Conservation (phyloP, 345 rosid genomes). For the Rhodamnia argentea region DNA sequence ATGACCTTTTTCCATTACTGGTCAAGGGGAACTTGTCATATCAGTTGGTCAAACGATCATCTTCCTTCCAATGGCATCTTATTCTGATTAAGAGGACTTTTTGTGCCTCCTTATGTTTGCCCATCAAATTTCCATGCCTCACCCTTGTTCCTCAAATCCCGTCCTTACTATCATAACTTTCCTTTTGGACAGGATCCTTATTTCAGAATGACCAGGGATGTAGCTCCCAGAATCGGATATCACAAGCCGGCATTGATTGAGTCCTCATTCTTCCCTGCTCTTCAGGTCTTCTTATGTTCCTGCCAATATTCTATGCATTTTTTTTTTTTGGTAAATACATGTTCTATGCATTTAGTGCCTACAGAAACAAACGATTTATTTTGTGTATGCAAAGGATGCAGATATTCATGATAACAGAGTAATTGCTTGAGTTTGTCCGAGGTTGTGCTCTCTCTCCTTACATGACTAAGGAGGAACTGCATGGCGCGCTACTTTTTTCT, state of each 20-base stretch:
- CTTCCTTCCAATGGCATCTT: not conserved
- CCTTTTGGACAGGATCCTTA: conserved; percentile 75
- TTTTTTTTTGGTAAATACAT: too few relatives aligned
- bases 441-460: not conserved
- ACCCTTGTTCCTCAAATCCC: not conserved
- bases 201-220: conserved; percentile 98
- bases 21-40: not conserved
- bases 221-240: conserved; percentile 88
- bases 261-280: conserved; percentile 71
- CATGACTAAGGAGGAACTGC: not conserved
- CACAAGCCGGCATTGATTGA: conserved; percentile 91
- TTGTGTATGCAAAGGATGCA: not conserved
- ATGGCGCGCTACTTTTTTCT: not conserved
- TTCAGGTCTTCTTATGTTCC: conserved; percentile 38
- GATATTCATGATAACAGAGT: not conserved
- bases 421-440: not conserved
- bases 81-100: not conserved
- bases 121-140: not conserved
- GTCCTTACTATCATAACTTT: not conserved
- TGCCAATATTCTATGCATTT: not conserved
- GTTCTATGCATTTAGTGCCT: not conserved
- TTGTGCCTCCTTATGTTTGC: not conserved
- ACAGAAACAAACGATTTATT: not conserved
- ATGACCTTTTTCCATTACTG: not conserved
- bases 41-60: not conserved